phyloP scores from a whole-genome alignment of 768 basidiomycete genomes.

The Lactifluus piperatus region DNA sequence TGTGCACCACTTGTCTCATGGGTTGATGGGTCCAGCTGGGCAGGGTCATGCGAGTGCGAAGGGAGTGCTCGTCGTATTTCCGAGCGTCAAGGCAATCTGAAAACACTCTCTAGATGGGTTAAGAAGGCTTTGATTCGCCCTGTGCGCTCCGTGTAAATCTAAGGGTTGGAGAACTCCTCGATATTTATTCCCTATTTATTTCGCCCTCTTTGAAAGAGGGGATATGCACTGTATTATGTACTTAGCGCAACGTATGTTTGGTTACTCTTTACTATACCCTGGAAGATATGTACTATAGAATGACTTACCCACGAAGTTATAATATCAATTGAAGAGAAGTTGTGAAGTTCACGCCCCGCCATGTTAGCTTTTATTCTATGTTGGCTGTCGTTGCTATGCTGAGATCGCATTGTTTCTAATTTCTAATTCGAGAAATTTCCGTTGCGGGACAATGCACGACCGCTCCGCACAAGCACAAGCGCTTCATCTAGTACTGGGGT shows the following conservation, averaged over 20 bases:
- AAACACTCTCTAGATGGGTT: conserved; percentile 1
- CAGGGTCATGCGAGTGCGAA: not conserved
- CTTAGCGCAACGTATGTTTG: not conserved
- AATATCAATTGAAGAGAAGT: too few relatives aligned
- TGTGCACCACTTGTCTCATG: conserved; percentile 1
- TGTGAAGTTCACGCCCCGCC: too few relatives aligned
- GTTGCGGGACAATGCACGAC: not conserved
- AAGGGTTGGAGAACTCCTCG: not conserved
- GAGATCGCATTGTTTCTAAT: too few relatives aligned
- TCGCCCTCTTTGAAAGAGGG: not conserved
- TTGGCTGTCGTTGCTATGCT: too few relatives aligned
- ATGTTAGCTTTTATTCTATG: too few relatives aligned
- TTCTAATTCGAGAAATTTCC: too few relatives aligned
- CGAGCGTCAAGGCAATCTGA: not conserved
- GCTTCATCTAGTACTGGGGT: not conserved
- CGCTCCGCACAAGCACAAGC: not conserved
- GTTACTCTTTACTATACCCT: not conserved
- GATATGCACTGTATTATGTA: not conserved
- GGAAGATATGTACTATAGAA: not conserved
- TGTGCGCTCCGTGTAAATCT: not conserved
- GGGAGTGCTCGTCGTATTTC: not conserved
- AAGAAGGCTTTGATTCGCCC: not conserved
- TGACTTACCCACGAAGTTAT: not conserved
- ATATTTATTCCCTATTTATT: conserved; percentile 11
- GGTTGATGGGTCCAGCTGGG: not conserved